Conservation (phyloP, 2,329 filamentous ascomycete genomes). For the Chaetomium olivaceum region DNA sequence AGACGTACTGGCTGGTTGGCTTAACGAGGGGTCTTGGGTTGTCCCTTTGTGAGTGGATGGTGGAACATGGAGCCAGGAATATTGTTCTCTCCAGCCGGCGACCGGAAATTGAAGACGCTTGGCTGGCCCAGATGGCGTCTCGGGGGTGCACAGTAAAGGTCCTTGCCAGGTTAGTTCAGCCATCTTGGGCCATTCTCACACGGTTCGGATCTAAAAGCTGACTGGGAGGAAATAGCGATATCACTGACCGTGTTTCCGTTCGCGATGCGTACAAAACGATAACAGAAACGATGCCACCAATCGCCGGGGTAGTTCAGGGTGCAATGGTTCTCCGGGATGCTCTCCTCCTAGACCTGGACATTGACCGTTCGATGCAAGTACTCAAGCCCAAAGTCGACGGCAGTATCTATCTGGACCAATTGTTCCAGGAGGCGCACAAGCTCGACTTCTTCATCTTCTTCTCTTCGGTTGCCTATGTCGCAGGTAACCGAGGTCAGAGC, state of each 20-base stretch:
- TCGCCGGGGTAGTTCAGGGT: neutral
- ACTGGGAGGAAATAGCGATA: neutral
- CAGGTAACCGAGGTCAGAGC: slow-evolving; percentile 40
- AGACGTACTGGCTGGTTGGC: neutral
- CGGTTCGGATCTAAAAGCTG: too few relatives aligned
- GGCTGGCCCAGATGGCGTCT: neutral
- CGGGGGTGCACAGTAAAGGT: neutral
- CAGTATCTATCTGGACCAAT: slow-evolving; percentile 38
- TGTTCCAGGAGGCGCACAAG: slow-evolving; percentile 14
- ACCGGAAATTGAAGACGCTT: neutral
- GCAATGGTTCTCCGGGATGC: neutral
- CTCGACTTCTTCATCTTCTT: slow-evolving; percentile 43
- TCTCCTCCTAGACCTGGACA: neutral
- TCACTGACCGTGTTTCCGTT: neutral
- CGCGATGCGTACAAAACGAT: neutral
- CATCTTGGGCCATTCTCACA: too few relatives aligned
- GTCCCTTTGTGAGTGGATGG: neutral
- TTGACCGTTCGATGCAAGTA: neutral
- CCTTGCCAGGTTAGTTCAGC: neutral
- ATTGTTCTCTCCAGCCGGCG: neutral
- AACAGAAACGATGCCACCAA: neutral
- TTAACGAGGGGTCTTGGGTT: neutral
- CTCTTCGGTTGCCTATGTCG: slow-evolving; percentile 39
- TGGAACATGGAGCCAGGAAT: neutral
- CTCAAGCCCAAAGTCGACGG: neutral